Evolutionary conservation across 176 grass and related monocot species (phyloP), one percentile per base, ranked within the genome.

Genomic region (Otatea glauca): DNA sequence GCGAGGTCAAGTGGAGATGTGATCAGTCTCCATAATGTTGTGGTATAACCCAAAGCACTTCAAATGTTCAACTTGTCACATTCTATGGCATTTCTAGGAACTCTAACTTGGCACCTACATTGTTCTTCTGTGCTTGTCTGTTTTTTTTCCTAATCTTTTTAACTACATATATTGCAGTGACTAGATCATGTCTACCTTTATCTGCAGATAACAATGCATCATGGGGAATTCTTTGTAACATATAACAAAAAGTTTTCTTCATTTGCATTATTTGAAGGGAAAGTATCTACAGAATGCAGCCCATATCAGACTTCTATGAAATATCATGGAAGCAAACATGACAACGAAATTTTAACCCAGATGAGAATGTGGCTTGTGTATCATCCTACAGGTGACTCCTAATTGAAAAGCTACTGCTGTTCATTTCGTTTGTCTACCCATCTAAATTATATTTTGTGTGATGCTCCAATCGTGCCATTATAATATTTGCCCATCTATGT

Each of bases 211-310:
- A 87, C 62, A 72, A 72, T 90, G 84, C 79, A 83, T 69, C 25
- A 72, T 80, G 91, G 86, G 44, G 84, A 89, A 64, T 76, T 82
- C 63, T 94, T 91, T 77, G 91, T 90, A 79, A 51, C 62, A 37
- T 72, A 90, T 77, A 77, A 93, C 73, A 97, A 94, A 77, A 90
- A 76, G 44, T 65, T 71, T 68, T 97, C 95, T 67, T 94, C 95
- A 49, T 97, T 97, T 72, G 95, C 92, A 41, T 76, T 94, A 18
- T 94, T 97, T 89, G 81, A 86, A 86, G 91, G 92, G 45, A 89
- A 81, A 83, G 62, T 38, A 79, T 83, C 66, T 73, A 63, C 72
- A 35, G 86, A 84, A 9, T 73, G 87, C 79, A 85, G 21, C 25
- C 77, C 91, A 10, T 97, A 97, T 77, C 90, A 93, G 44, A 54